Evolutionary conservation across 495 filamentous ascomycete genomes (phyloP), one percentile per base, ranked within the genome.

Genomic region (Diplogelasinospora grovesii): DNA sequence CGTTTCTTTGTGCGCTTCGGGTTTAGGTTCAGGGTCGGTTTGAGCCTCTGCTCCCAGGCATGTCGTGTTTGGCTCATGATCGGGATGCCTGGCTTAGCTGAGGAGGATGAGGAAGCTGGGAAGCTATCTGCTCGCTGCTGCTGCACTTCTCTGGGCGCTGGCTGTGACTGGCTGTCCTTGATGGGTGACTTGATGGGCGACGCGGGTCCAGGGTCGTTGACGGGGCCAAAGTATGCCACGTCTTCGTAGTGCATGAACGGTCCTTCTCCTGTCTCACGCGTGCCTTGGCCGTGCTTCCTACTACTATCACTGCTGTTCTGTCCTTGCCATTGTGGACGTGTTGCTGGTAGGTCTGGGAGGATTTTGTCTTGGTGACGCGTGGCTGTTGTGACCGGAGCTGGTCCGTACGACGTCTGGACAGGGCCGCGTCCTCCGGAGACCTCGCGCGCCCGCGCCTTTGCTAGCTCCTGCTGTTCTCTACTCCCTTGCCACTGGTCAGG

Each of bases 221-320:
- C 41, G 5, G 41, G 34, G 21, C 27, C 39, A 18, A 56, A 43
- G 25, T 50, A 57, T 13, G 31, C 46, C 13, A 57, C n/a, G 30
- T 60, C 53, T 35, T 60, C 50, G 41, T 60, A 60, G 25, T 60
- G 56, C 56, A 60, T 59, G n/a, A 54, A 59, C 4, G 56, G 56
- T n/a, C n/a, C n/a, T n/a, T n/a, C n/a, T n/a, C n/a, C n/a, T n/a
- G n/a, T n/a, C n/a, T n/a, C n/a, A n/a, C n/a, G n/a, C n/a, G n/a
- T n/a, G 1, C 34, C 37, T 7, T 30, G n/a, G 2, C 8, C 3
- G 2, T 21, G 19, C 20, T 20, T 20, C n/a, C n/a, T n/a, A n/a
- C n/a, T n/a, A n/a, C n/a, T n/a, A n/a, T n/a, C n/a, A n/a, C n/a
- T n/a, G n/a, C n/a, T n/a, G n/a, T n/a, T n/a, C n/a, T n/a, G n/a